Evolutionary conservation across 2,329 filamentous ascomycete species (phyloP).

Genomic region (Emericellopsis atlantica): DNA sequence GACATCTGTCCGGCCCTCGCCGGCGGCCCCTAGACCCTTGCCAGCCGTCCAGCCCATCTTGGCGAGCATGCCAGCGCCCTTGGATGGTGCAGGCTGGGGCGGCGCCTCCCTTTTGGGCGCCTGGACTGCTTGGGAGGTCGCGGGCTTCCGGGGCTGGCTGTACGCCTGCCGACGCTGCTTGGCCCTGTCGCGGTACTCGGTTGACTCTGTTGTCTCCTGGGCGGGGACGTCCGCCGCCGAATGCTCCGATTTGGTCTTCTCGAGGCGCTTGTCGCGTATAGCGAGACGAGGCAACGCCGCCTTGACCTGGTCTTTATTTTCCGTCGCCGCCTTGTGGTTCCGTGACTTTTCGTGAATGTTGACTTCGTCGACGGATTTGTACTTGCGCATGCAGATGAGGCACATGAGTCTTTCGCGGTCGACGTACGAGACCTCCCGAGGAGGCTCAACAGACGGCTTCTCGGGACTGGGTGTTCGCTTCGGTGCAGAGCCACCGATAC

Average conservation of each 20-base stretch:
- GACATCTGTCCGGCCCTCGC: slow-evolving; percentile 49
- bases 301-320: slow-evolving; percentile 32
- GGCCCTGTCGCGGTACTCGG: slow-evolving; percentile 52
- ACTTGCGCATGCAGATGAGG: slow-evolving; percentile 32
- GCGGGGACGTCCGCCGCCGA: background rate
- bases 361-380: slow-evolving; percentile 28
- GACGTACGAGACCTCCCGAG: slow-evolving; percentile 34
- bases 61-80: slow-evolving; percentile 53
- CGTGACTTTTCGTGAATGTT: slow-evolving; percentile 27
- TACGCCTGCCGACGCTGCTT: slow-evolving; percentile 52
- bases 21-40: slow-evolving; percentile 50
- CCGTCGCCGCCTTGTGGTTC: slow-evolving; percentile 26
- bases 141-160: slow-evolving; percentile 35
- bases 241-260: slow-evolving; percentile 15
- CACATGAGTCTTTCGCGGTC: slow-evolving; percentile 38
- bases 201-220: slow-evolving; percentile 1
- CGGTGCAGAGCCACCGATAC: slow-evolving; percentile 6
- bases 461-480: background rate
- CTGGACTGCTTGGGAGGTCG: slow-evolving; percentile 5
- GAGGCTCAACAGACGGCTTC: slow-evolving; percentile 2
- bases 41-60: slow-evolving; percentile 64
- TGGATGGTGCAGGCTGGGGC: slow-evolving; percentile 30
- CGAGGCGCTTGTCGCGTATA: slow-evolving; percentile 21
- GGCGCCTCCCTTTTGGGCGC: slow-evolving; percentile 9
- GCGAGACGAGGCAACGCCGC: slow-evolving; percentile 27